Evolutionary conservation across 2,329 filamentous ascomycete species (phyloP), one percentile per base, ranked within the genome.

Genomic region (Sporothrix euskadiensis): DNA sequence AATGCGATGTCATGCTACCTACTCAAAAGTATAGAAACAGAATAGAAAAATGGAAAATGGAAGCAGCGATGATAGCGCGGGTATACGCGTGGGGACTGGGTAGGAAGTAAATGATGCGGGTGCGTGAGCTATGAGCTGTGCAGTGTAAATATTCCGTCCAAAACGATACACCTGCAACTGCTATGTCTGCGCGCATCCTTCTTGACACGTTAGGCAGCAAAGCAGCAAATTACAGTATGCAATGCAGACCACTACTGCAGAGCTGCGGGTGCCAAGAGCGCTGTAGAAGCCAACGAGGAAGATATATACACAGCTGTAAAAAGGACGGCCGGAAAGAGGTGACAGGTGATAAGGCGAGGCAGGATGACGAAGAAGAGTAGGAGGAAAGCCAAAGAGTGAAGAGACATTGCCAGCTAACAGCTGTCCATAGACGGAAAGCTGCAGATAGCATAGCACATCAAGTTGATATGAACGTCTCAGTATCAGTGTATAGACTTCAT

Each of bases 51-150:
- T 12, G 22, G 26, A 30, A 47, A 66, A 8, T 3, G n/a, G 12
- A 47, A 47, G 41, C 35, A 30, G 39, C n/a, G 39, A 44, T 66
- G 12, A 19, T 66, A 66, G 10, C n/a, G 61, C 61, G 61, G 59
- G 61, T 66, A 66, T 66, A 66, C 61, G 61, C 39, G 61, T 66
- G 61, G 61, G 61, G 61, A 47, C 39, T 47, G 61, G 22, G 39
- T 44, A 30, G 39, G 6, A 26, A 26, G 39, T 16, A 22, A 12
- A 19, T 22, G 10, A 54, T 9, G 52, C 22, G 12, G 12, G 22
- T 22, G 52, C 22, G 52, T 26, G 52, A 26, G 52, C 26, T 30
- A 39, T 47, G 39, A 47, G 61, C 39, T 30, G 39, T 66, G 61
- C n/a, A 26, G n/a, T 65, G 61, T 47, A 65, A 47, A 65, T 65